These are phyloP conservation scores for Aspergillus phoenicis DNA, from an alignment of 2,329 filamentous ascomycete species.

Conservation along the genomic window DNA sequence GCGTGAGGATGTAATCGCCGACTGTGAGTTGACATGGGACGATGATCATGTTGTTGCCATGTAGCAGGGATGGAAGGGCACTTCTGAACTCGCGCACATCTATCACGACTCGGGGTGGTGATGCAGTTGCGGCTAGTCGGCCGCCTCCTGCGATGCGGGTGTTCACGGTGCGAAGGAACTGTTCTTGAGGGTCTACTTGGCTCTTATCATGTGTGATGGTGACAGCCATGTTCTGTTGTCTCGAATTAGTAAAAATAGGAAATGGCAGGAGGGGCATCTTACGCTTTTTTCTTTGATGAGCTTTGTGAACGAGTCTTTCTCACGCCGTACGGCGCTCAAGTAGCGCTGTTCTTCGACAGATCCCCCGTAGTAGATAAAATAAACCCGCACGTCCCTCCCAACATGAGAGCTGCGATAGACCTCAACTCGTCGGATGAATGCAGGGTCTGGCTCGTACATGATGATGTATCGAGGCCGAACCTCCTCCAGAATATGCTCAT, in stretches of 20 bases:
- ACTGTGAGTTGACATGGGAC: conserved; percentile 96
- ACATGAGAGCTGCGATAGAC: conserved; percentile 95
- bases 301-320: conserved; percentile 94
- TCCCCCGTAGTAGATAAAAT: conserved; percentile 94
- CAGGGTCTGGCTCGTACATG: conserved; percentile 96
- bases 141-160: conserved; percentile 95
- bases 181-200: conserved; percentile 80
- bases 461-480: conserved; percentile 90
- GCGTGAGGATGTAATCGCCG: conserved; percentile 91
- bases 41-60: conserved; percentile 83
- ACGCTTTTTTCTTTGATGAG: conserved; percentile 88
- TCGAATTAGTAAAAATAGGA: conserved; percentile 17
- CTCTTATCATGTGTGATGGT: conserved; percentile 76
- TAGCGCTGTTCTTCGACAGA: conserved; percentile 97
- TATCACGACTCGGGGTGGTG: conserved; percentile 87
- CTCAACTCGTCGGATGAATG: conserved; percentile 91
- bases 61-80: conserved; percentile 84
- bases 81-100: conserved; percentile 97
- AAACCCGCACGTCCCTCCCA: conserved; percentile 84
- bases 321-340: conserved; percentile 81
- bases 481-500: conserved; percentile 95
- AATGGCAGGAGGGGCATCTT: conserved; percentile 23
- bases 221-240: conserved; percentile 72
- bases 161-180: conserved; percentile 92
- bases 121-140: conserved; percentile 76